Conservation (phyloP, 495 filamentous ascomycete genomes). For the Podospora pseudopauciseta region DNA sequence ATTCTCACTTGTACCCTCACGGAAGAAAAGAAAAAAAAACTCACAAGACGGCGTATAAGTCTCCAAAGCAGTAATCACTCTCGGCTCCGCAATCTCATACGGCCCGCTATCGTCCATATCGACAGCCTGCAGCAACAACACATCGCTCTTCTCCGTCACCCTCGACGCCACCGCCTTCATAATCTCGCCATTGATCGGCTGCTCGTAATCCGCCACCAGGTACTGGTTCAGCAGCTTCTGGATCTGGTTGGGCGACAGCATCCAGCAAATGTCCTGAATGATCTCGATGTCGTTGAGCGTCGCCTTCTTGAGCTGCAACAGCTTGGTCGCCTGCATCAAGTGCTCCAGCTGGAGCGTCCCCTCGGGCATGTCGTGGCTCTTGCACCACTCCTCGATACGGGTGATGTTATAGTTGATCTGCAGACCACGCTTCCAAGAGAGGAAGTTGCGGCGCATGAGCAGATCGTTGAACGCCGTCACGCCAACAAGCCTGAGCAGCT, state of each 20-base stretch:
- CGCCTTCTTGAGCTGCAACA: slow-evolving; percentile 97
- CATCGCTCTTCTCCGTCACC: slow-evolving; percentile 97
- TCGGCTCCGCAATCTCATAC: slow-evolving; percentile 96
- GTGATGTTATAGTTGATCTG: slow-evolving; percentile 99
- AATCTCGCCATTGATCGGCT: slow-evolving; percentile 98
- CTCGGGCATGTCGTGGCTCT: slow-evolving; percentile 99
- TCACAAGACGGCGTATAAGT: slow-evolving; percentile 95
- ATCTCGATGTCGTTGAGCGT: slow-evolving; percentile 99
- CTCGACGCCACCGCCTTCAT: slow-evolving; percentile 98
- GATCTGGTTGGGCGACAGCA: slow-evolving; percentile 98
- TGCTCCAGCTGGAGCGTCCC: slow-evolving; percentile 97
- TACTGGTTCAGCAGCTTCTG: slow-evolving; percentile 99
- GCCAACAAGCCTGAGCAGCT: slow-evolving; percentile 88
- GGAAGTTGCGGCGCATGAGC: slow-evolving; percentile 95
- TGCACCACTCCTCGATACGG: slow-evolving; percentile 99
- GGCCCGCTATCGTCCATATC: slow-evolving; percentile 99
- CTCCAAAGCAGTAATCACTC: slow-evolving; percentile 92
- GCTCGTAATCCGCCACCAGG: slow-evolving; percentile 97
- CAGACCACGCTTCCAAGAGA: slow-evolving; percentile 97
- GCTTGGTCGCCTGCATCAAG: slow-evolving; percentile 99
- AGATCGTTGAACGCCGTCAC: slow-evolving; percentile 99
- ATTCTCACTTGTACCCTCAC: not conserved
- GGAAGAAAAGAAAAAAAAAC: slow-evolving; percentile 30
- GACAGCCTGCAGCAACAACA: slow-evolving; percentile 84
- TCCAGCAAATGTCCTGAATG: slow-evolving; percentile 99